Evolutionary conservation across 306 rosid genomes (phyloP), one percentile per base, ranked within the genome.

Genomic region (Quillaja saponaria): DNA sequence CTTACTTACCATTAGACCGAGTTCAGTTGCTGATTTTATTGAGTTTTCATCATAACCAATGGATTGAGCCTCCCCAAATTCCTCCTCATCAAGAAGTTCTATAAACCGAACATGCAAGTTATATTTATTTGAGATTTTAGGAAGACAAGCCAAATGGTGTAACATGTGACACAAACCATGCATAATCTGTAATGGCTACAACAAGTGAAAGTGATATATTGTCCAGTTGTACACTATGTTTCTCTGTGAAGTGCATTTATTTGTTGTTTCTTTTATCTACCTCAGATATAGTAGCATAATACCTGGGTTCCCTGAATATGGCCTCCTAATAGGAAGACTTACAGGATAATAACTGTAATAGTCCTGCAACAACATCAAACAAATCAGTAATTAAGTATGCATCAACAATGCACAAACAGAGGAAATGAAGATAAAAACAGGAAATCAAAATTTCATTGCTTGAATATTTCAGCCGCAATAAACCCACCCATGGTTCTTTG

Each of bases 231-330:
- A 41, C 20, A 14, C 17, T 49, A 21, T 37, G 49, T 45, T 19
- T 34, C n/a, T 13, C 1, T 37, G 8, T 58, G 34, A 65, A 66
- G 39, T 58, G 64, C 19, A 35, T 46, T 56, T 15, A 10, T 14
- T 20, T 64, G 49, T 49, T 48, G 34, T 61, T 55, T 13, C 37
- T 46, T 13, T 40, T 67, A 16, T 16, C 51, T 49, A 34, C 25
- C 16, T 20, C 4, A 52, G 60, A 63, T 40, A 63, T 59, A 21
- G 34, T n/a, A 56, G 35, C 20, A 17, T 34, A 52, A 79, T 74
- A 88, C 96, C 94, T 74, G 95, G 96, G 76, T 88, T 75, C 68
- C 96, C 94, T 7, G 87, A 79, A 86, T 87, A 82, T 13, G 90
- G 95, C 61, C 75, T 82, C 74, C 96, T 80, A 78, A 82, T 3